phyloP scores from a whole-genome alignment of 306 rosid genomes.

The Cotoneaster glaucophyllus region DNA sequence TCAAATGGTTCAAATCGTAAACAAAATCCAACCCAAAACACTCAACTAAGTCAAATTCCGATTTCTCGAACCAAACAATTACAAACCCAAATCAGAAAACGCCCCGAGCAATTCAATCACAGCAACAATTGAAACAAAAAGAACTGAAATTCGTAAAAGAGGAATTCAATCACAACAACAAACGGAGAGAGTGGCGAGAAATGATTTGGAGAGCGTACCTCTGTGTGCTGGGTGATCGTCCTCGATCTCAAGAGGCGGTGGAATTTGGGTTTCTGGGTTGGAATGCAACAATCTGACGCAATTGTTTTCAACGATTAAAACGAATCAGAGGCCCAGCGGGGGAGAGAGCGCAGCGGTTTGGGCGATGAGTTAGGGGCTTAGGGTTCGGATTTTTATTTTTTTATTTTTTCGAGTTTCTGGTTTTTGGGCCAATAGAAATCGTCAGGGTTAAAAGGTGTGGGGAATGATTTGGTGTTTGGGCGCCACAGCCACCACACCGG shows the following conservation, averaged over 20 bases:
- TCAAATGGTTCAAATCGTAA: not conserved
- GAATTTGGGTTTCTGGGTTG: not conserved
- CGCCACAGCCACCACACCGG: not conserved
- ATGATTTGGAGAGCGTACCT: not conserved
- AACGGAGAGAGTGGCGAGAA: not conserved
- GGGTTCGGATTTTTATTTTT: slow-evolving; percentile 3
- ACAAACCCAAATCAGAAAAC: not conserved
- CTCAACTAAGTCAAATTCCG: not conserved
- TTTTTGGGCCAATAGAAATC: not conserved
- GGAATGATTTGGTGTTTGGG: not conserved
- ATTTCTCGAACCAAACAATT: not conserved
- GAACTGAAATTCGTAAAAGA: not conserved
- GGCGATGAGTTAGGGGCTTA: slow-evolving; percentile 9
- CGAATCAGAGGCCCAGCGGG: not conserved
- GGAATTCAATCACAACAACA: not conserved
- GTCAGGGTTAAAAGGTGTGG: not conserved
- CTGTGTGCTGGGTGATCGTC: not conserved
- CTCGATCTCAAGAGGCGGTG: slow-evolving; percentile 6
- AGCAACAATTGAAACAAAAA: not conserved
- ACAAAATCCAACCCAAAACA: not conserved
- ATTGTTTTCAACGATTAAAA: not conserved
- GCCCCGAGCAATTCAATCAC: not conserved
- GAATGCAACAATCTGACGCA: slow-evolving; percentile 3
- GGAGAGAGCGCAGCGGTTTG: slow-evolving; percentile 11
- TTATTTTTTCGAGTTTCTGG: not conserved